Conservation (phyloP, 148 eudicot species). For the Talinum fruticosum region DNA sequence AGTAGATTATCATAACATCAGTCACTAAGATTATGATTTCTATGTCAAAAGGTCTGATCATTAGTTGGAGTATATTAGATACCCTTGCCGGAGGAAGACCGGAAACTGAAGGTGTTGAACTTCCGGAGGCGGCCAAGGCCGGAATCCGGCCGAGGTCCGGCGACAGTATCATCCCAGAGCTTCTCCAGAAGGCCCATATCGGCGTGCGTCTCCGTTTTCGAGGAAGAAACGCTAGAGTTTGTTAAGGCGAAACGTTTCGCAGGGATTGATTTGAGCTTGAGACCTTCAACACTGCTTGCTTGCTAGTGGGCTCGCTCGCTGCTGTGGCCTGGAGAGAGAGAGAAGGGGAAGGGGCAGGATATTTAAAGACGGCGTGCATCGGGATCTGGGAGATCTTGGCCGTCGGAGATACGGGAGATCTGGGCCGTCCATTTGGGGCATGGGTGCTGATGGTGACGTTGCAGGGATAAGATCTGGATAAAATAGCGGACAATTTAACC, state of each 20-base stretch:
- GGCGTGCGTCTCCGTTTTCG: slow-evolving; percentile 2
- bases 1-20: background rate
- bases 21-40: too few species aligned
- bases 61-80: background rate
- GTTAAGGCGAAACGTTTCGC: background rate
- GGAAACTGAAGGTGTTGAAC: slow-evolving; percentile 43
- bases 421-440: slow-evolving; percentile 45
- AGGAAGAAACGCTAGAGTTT: background rate
- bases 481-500: background rate
- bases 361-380: slow-evolving; percentile 27
- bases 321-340: background rate
- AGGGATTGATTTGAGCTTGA: background rate
- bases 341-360: background rate
- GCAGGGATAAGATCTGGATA: slow-evolving; percentile 38
- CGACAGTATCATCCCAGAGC: slow-evolving; percentile 86
- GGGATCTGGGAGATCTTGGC: background rate
- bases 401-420: slow-evolving; percentile 12
- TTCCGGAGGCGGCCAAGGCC: slow-evolving; percentile 86
- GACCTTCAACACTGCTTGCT: background rate
- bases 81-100: slow-evolving; percentile 66
- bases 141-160: slow-evolving; percentile 77
- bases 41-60: too few species aligned
- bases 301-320: background rate
- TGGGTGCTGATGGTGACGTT: slow-evolving; percentile 22
- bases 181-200: slow-evolving; percentile 67